Evolutionary conservation across 805 yeast genomes (phyloP).

Genomic region (Candida montana): DNA sequence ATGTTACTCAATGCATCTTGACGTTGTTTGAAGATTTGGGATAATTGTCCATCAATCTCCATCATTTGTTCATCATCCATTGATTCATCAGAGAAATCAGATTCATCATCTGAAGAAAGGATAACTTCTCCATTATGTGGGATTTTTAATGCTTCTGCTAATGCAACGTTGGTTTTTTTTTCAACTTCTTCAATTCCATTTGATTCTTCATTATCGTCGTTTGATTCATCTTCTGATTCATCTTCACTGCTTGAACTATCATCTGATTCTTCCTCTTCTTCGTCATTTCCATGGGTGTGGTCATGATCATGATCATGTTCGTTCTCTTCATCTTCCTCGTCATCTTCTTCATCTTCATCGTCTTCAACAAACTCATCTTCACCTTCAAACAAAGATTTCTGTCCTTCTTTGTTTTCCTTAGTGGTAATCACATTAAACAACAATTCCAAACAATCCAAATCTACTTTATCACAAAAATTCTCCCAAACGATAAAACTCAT

Average conservation of each 20-base stretch:
- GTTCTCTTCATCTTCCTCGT: constrained; percentile 28
- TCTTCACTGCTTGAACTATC: constrained; percentile 33
- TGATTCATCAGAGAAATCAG: constrained; percentile 63
- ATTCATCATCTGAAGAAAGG: constrained; percentile 40
- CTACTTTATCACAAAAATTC: constrained; percentile 44
- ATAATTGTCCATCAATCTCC: constrained; percentile 81
- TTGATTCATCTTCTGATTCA: constrained; percentile 18
- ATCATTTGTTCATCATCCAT: constrained; percentile 97
- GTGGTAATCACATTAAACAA: constrained; percentile 53
- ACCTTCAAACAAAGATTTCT: constrained; percentile 64
- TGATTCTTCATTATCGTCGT: constrained; percentile 28
- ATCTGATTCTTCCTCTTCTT: constrained; percentile 21
- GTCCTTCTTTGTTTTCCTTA: constrained; percentile 80
- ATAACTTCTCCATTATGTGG: constrained; percentile 42
- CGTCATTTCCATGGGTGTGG: constrained; percentile 32
- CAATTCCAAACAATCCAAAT: constrained; percentile 39
- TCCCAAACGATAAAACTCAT: constrained; percentile 54
- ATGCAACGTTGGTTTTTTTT: constrained; percentile 51
- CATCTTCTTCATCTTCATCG: constrained; percentile 34
- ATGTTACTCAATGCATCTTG: constrained; percentile 54
- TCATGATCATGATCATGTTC: constrained; percentile 17
- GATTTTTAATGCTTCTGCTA: constrained; percentile 68
- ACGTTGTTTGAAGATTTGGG: constrained; percentile 81
- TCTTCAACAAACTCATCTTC: constrained; percentile 47
- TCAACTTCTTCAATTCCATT: constrained; percentile 37